Evolutionary conservation across 2,329 filamentous ascomycete genomes (phyloP), one percentile per base, ranked within the genome.

Genomic region (Cephalotrichum gorgonifer): DNA sequence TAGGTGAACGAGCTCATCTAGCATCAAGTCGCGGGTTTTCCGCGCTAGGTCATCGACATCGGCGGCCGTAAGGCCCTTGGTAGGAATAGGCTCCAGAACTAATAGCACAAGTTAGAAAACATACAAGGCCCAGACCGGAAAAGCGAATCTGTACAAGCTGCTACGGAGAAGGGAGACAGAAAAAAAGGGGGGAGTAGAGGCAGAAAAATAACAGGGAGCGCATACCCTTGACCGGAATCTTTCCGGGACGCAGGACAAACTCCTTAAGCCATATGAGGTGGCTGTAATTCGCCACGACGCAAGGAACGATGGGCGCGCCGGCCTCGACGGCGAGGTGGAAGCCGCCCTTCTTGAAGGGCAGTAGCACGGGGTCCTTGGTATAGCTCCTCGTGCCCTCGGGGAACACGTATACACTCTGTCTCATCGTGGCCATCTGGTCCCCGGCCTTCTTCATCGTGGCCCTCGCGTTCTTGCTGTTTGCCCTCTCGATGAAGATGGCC

Each of bases 281-380:
- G 57, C 83, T 83, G 65, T 91, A 91, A 67, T 89, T 90, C 62
- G 86, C 85, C 27, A 81, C 78, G 43, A 89, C 84, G 31, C 94
- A 77, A 0, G 93, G 93, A 3, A 98, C 84, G 58, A 98, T 87
- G 25, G 90, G 90, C 6, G 96, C 93, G 55, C 88, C 86, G 2
- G 91, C 91, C 73, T 97, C 87, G 20, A 98, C 80, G 43, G 93
- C 93, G 30, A 98, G 76, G 65, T 98, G 91, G 68, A 98, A 98
- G 43, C 91, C 93, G 52, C 93, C 93, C 74, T 98, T 98, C 72
- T 98, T 98, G 76, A 97, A 98, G n/a, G 89, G 87, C 49, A 97
- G 73, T 58, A 98, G 70, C 51, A 76, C 79, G 2, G 93, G 86
- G 49, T 90, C 83, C 58, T 85, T 80, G 50, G 86, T 77, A 69